These are phyloP conservation scores for Hura crepitans DNA, from an alignment of 441 rosid species.

Conservation along the genomic window DNA sequence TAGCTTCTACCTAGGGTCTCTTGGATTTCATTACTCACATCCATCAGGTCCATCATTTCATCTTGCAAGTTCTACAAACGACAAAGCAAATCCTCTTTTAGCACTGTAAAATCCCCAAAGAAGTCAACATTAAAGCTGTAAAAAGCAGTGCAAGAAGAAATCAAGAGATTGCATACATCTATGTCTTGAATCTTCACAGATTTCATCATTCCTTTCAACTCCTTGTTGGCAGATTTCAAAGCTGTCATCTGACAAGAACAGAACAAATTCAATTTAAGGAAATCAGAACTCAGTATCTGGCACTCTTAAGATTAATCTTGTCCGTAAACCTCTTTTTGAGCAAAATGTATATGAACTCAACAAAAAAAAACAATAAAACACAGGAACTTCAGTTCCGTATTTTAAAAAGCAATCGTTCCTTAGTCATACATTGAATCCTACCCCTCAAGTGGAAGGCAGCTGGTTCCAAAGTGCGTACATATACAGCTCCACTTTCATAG, in stretches of 20 bases:
- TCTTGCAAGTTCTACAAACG: slow-evolving; percentile 82
- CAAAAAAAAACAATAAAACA: slow-evolving; percentile 17
- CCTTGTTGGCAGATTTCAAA: slow-evolving; percentile 79
- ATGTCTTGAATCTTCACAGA: slow-evolving; percentile 89
- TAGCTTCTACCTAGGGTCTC: slow-evolving; percentile 94
- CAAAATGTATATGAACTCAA: not conserved
- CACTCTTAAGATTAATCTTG: slow-evolving; percentile 4
- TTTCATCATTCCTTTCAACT: slow-evolving; percentile 94
- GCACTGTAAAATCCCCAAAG: slow-evolving; percentile 16
- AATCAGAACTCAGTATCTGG: not conserved
- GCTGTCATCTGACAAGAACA: slow-evolving; percentile 69
- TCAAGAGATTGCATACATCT: slow-evolving; percentile 48
- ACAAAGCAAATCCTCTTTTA: slow-evolving; percentile 18
- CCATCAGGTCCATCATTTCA: slow-evolving; percentile 99
- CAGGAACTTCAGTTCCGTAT: slow-evolving; percentile 16
- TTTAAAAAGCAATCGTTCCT: slow-evolving; percentile 28
- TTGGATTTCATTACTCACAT: slow-evolving; percentile 90
- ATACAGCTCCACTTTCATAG: slow-evolving; percentile 30
- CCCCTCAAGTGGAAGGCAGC: slow-evolving; percentile 52
- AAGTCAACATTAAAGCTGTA: slow-evolving; percentile 2
- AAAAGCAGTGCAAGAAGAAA: not conserved
- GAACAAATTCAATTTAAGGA: not conserved
- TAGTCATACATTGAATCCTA: slow-evolving; percentile 32
- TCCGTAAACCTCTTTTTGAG: not conserved
- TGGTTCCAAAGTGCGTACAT: slow-evolving; percentile 34